Conservation (phyloP, 108 stramenopile species). For the Pseudonitzschia multiseries region DNA sequence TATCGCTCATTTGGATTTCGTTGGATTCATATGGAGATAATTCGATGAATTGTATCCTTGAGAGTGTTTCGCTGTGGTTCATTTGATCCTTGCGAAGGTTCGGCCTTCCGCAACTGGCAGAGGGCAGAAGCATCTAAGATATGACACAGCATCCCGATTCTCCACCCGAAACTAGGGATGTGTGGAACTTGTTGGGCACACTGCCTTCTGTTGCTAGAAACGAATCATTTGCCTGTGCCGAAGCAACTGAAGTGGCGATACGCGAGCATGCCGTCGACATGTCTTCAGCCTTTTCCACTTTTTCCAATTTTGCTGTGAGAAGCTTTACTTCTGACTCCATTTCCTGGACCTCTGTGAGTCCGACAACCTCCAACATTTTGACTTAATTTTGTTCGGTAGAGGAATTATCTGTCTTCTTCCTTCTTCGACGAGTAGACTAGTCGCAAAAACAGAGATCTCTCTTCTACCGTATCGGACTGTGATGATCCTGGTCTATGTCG, state of each 20-base stretch:
- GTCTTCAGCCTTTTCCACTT: slow-evolving; percentile 40
- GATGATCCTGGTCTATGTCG: no score
- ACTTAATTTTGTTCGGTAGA: not conserved
- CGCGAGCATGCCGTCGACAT: slow-evolving; percentile 35
- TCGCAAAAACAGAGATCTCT: no score
- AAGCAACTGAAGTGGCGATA: slow-evolving; percentile 33
- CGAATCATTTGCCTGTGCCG: slow-evolving; percentile 39
- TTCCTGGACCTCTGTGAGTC: slow-evolving; percentile 45
- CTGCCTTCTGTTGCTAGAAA: slow-evolving; percentile 45
- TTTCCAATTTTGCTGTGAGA: slow-evolving; percentile 32
- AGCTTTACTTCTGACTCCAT: slow-evolving; percentile 39
- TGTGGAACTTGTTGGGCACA: slow-evolving; percentile 46
- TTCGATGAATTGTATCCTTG: not conserved
- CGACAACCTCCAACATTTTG: slow-evolving; percentile 40
- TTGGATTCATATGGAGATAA: no score
- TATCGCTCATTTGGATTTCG: not conserved
- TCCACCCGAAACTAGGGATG: slow-evolving; percentile 31
- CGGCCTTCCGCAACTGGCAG: not conserved
- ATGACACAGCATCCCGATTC: slow-evolving; percentile 52
- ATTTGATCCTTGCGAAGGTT: not conserved
- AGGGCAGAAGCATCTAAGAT: slow-evolving; percentile 23
- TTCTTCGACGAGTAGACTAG: not conserved
- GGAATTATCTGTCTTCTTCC: not conserved
- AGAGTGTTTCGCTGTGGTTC: not conserved
- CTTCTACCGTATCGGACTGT: no score